Conservation (phyloP, 2,329 filamentous ascomycete species). For the Microascus cirrosus region DNA sequence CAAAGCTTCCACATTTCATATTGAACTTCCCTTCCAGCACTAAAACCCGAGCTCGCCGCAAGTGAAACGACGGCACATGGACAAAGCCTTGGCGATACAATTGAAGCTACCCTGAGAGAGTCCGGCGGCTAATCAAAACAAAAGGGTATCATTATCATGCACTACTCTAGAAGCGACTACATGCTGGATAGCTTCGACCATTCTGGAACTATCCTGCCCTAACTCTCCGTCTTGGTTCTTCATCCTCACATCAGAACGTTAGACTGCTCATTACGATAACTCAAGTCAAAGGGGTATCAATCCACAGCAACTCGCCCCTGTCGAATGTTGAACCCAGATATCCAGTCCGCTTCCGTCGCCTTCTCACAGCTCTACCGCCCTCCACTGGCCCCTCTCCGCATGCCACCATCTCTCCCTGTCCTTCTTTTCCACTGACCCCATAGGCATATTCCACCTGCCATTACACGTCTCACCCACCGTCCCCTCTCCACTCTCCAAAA, state of each 20-base stretch:
- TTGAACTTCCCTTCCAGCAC: no score
- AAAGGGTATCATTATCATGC: slow-evolving; percentile 4
- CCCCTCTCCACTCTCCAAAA: slow-evolving; percentile 35
- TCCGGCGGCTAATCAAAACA: background rate
- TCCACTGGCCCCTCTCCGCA: slow-evolving; percentile 35
- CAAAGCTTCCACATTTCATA: background rate
- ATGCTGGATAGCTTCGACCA: background rate
- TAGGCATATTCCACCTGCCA: slow-evolving; percentile 33
- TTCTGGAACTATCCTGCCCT: background rate
- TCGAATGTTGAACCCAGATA: background rate
- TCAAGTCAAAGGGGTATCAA: background rate
- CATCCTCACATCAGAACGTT: background rate
- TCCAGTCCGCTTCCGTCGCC: background rate
- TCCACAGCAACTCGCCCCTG: background rate
- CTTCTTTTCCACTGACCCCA: slow-evolving; percentile 25
- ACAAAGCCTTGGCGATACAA: no score
- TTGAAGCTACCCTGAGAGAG: no score
- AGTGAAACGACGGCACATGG: no score
- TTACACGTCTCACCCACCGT: slow-evolving; percentile 25
- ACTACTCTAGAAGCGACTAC: background rate
- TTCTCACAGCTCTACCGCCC: slow-evolving; percentile 10
- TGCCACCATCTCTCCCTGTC: slow-evolving; percentile 38
- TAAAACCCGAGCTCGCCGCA: no score
- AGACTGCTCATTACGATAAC: background rate
- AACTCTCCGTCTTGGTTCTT: background rate